Evolutionary conservation across 352 stramenopile genomes (phyloP).

Genomic region (Globisporangium acanthophoron): DNA sequence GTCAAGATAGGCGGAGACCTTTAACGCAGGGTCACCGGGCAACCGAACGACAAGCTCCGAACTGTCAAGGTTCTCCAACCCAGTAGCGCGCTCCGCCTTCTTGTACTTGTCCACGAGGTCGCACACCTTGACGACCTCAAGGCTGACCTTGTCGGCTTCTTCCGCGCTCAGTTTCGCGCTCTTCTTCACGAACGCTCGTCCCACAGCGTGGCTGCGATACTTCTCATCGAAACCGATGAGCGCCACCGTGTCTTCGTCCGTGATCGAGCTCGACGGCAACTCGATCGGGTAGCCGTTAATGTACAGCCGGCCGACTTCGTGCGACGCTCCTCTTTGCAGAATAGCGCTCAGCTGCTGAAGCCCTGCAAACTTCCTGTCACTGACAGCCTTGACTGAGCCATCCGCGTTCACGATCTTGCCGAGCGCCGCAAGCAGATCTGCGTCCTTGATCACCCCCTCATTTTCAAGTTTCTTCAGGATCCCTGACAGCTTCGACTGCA

Average conservation of each 20-base stretch:
- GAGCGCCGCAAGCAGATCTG: constrained; percentile 11
- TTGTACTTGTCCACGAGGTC: constrained; percentile 77
- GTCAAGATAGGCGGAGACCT: constrained; percentile 84
- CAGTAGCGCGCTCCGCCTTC: constrained; percentile 32
- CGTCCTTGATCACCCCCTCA: constrained; percentile 9
- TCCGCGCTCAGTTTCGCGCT: constrained; percentile 35
- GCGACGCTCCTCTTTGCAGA: constrained; percentile 29
- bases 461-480: constrained; percentile 29
- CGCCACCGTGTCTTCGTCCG: constrained; percentile 52
- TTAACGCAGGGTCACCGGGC: constrained; percentile 41
- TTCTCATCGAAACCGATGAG: constrained; percentile 69
- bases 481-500: constrained; percentile 41
- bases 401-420: constrained; percentile 14
- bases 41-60: constrained; percentile 34
- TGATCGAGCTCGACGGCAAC: constrained; percentile 45
- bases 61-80: constrained; percentile 23
- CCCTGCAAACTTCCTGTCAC: constrained; percentile 16
- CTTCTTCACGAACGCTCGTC: constrained; percentile 66
- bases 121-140: constrained; percentile 69
- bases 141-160: constrained; percentile 57
- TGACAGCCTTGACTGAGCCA: constrained; percentile 1
- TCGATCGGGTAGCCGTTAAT: constrained; percentile 68
- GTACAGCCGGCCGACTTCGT: constrained; percentile 41
- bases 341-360: constrained; percentile 40
- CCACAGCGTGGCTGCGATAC: constrained; percentile 61